These are phyloP conservation scores for Apiospora sp. DNA, from an alignment of 2,329 filamentous ascomycete species.

Conservation along the genomic window DNA sequence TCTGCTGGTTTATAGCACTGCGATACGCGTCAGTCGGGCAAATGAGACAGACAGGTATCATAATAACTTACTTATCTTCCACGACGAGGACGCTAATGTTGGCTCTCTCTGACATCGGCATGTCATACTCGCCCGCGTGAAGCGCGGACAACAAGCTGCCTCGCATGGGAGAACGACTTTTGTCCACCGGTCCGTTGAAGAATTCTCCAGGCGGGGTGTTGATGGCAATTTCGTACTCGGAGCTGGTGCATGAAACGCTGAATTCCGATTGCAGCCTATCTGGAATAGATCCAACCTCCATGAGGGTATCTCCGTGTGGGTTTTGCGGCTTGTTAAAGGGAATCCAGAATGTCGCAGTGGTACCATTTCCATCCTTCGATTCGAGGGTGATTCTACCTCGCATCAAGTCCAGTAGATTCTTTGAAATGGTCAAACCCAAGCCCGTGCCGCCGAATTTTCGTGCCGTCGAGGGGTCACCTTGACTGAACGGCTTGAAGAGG, in stretches of 20 bases:
- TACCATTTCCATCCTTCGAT: conserved; percentile 72
- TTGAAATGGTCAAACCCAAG: conserved; percentile 80
- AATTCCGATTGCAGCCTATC: conserved; percentile 71
- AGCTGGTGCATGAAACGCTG: conserved; percentile 72
- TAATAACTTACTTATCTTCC: conserved; percentile 74
- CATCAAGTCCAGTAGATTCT: conserved; percentile 83
- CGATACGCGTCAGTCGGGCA: conserved; percentile 29
- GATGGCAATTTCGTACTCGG: conserved; percentile 63
- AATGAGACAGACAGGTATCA: not conserved
- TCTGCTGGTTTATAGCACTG: conserved; percentile 75
- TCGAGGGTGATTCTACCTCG: conserved; percentile 75
- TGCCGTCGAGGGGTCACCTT: conserved; percentile 82
- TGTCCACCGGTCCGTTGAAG: conserved; percentile 37
- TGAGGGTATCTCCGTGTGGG: conserved; percentile 52
- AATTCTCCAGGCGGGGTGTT: conserved; percentile 51
- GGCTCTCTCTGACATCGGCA: conserved; percentile 65
- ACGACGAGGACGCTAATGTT: conserved; percentile 77
- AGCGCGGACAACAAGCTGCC: conserved; percentile 42
- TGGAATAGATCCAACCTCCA: conserved; percentile 70
- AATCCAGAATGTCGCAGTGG: conserved; percentile 78
- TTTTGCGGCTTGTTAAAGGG: conserved; percentile 76
- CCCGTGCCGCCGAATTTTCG: conserved; percentile 82
- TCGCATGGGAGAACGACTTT: conserved; percentile 37
- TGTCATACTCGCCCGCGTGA: conserved; percentile 46
- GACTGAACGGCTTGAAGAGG: conserved; percentile 82